A percentile compares a stretch with the other conserved stretches of the same genome.
These are phyloP conservation scores for Pisolithus microcarpus DNA, from an alignment of 768 basidiomycete genomes.

Conservation along the genomic window DNA sequence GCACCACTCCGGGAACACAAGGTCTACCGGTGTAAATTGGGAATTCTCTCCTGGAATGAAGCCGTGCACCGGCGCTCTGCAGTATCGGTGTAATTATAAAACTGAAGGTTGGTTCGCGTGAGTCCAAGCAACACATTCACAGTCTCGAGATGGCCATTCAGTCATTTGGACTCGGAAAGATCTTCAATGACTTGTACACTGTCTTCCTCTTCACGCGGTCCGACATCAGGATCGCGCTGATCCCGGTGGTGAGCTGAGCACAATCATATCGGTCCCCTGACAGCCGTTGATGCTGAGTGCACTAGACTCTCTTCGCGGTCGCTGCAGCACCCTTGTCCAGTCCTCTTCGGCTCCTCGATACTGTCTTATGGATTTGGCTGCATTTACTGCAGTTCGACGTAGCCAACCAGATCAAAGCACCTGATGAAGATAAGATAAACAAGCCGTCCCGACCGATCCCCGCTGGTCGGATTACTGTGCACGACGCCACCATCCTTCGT, in stretches of 20 bases:
- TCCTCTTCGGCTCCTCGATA: slow-evolving; percentile 14
- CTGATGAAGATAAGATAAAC: slow-evolving; percentile 38
- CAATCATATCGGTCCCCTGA: background rate
- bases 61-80: no score
- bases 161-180: slow-evolving; percentile 4
- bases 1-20: no score
- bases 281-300: background rate
- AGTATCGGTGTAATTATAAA: no score
- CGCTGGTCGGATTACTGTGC: slow-evolving; percentile 33
- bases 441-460: slow-evolving; percentile 42
- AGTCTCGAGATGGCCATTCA: no score
- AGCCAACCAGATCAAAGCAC: slow-evolving; percentile 37
- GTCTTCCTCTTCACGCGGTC: slow-evolving; percentile 39
- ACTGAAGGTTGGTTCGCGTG: no score
- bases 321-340: slow-evolving; percentile 26
- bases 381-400: slow-evolving; percentile 40
- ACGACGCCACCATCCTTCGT: slow-evolving; percentile 29
- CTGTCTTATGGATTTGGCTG: slow-evolving; percentile 37
- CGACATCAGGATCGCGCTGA: slow-evolving; percentile 39
- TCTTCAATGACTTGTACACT: slow-evolving; percentile 21
- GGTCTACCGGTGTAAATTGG: no score
- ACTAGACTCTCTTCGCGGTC: slow-evolving; percentile 28
- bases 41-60: no score
- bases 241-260: slow-evolving; percentile 36
- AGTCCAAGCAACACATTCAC: no score